phyloP scores from a whole-genome alignment of 352 stramenopile species.

The Globisporangium solare region DNA sequence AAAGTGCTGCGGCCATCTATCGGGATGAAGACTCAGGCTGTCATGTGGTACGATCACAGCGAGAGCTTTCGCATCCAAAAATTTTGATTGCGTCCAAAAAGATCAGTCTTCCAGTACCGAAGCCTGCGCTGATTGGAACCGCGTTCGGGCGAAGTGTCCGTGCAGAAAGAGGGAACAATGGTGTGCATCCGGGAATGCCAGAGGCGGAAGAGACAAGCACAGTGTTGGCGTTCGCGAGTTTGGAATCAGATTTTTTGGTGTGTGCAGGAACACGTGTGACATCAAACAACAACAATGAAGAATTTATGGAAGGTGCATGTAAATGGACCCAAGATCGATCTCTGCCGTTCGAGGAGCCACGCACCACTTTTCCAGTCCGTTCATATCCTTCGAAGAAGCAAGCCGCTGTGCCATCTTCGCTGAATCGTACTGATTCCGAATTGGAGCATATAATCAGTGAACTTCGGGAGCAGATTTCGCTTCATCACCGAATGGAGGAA shows the following conservation, averaged over 20 bases:
- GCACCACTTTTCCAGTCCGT: too few relatives aligned
- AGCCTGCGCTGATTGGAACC: constrained; percentile 4
- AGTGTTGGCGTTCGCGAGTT: background rate
- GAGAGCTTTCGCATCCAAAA: background rate
- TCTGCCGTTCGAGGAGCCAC: too few relatives aligned
- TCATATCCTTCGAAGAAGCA: constrained; percentile 6
- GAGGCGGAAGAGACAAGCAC: background rate
- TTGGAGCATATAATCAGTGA: constrained; percentile 66
- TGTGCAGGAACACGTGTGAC: constrained; percentile 8
- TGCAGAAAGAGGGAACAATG: background rate
- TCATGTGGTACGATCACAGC: background rate
- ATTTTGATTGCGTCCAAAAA: background rate
- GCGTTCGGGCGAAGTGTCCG: constrained; percentile 8
- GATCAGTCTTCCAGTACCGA: background rate
- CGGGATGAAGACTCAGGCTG: constrained; percentile 5
- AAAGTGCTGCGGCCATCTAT: background rate
- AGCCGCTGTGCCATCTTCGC: background rate
- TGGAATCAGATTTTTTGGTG: constrained; percentile 7
- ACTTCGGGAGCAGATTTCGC: constrained; percentile 46
- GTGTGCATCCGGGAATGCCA: background rate
- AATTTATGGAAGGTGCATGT: background rate
- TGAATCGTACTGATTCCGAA: constrained; percentile 49
- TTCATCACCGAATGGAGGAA: constrained; percentile 25
- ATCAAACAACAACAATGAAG: constrained; percentile 14
- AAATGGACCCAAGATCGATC: background rate